Conservation (phyloP, 2,329 filamentous ascomycete genomes). For the Colletotrichum sp. region DNA sequence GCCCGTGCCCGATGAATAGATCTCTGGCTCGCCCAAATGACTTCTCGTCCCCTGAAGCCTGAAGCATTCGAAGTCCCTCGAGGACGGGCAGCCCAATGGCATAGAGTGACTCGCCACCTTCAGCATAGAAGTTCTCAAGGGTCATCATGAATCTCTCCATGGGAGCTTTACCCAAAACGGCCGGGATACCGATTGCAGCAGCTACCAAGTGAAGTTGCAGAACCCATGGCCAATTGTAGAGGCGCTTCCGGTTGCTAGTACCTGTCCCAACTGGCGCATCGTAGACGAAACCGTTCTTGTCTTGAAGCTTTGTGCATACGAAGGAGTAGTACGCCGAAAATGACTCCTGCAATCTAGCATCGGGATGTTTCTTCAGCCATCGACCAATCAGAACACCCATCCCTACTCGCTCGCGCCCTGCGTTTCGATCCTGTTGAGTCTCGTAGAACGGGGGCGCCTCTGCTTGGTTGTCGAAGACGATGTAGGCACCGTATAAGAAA, state of each 20-base stretch:
- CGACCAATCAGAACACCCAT: slow-evolving; percentile 14
- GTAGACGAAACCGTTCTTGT: slow-evolving; percentile 3
- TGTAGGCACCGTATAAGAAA: not conserved
- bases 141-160: slow-evolving; percentile 6
- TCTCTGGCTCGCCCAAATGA: not conserved
- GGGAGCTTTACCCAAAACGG: not conserved
- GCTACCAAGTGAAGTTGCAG: slow-evolving; percentile 12
- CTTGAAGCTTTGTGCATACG: slow-evolving; percentile 14
- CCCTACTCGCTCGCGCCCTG: slow-evolving; percentile 15
- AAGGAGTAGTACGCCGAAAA: slow-evolving; percentile 6
- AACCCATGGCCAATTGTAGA: slow-evolving; percentile 19
- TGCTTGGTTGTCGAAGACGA: slow-evolving; percentile 16
- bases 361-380: slow-evolving; percentile 1
- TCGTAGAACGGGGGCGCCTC: slow-evolving; percentile 9
- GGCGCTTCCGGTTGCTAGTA: not conserved
- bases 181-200: not conserved
- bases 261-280: not conserved
- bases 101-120: slow-evolving; percentile 12
- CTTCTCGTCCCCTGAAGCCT: not conserved
- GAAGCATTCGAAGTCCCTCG: not conserved
- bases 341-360: not conserved
- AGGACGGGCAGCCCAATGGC: slow-evolving; percentile 14
- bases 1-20: not conserved
- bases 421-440: slow-evolving; percentile 9
- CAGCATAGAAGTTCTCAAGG: slow-evolving; percentile 8